Evolutionary conservation across 2,329 filamentous ascomycete species (phyloP), one percentile per base, ranked within the genome.

Genomic region (Rhexocercosporidium sp.): DNA sequence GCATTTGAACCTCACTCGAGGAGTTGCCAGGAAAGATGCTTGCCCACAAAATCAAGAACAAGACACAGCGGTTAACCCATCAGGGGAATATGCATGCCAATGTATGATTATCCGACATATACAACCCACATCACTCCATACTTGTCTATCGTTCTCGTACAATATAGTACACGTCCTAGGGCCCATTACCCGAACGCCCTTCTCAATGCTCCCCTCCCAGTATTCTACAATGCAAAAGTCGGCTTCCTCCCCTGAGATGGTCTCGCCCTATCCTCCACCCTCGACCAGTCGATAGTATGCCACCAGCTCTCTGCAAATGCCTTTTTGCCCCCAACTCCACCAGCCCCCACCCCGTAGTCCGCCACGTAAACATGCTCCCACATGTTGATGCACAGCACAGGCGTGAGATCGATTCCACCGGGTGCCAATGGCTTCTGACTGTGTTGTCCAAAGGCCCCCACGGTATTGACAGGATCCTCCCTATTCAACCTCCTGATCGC

Each of bases 301-400:
- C 96, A 99, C 95, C 95, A 98, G 49, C 85, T 84, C 77, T 92
- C 86, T 62, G 94, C 84, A 79, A 88, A 99, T 62, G 83, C 81
- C 62, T 84, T 83, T 88, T 97, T 99, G 59, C 93, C 93, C 53
- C 83, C 84, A 65, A 90, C 79, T 5, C 90, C 90, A 47, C 78
- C 78, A 1, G 66, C 64, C 11, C 84, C 83, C 34, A 89, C 77
- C 61, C 87, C 87, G 79, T 92, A 97, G 79, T 98, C 94, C 64
- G 87, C 86, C 78, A 98, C 82, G 88, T 92, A 99, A 9, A 91
- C 90, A 81, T 98, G 96, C 83, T 98, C 91, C 96, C 96, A 99
- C 5, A 94, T 97, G 81, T 94, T 98, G 67, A 98, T 86, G 78
- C 95, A 97, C 74, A 99, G 82, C 68, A 98, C 84, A 14, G 95